These are phyloP conservation scores for Chernovozyma sophiae-reginae DNA, from an alignment of 1,139 yeast species.

Conservation along the genomic window DNA sequence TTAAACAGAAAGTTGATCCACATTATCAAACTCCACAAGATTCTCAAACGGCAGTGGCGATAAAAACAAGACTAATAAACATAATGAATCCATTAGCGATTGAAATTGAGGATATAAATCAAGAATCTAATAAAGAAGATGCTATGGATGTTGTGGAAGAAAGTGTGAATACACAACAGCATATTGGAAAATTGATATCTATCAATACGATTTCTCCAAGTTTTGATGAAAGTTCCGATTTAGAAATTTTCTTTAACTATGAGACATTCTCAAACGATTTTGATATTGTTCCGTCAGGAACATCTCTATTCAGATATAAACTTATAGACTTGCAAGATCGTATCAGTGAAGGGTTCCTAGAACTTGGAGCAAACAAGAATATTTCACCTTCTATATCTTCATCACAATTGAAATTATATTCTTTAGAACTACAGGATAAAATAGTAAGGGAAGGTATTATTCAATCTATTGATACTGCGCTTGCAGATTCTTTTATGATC, in stretches of 20 bases:
- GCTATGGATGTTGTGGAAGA: conserved; percentile 18
- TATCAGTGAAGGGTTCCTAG: conserved; percentile 29
- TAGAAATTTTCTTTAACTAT: conserved; percentile 37
- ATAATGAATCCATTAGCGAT: conserved; percentile 27
- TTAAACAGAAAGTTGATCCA: conserved; percentile 45
- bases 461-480: conserved; percentile 18
- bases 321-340: conserved; percentile 23
- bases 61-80: conserved; percentile 21
- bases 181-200: conserved; percentile 16
- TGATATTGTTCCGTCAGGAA: conserved; percentile 14
- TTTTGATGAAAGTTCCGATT: conserved; percentile 27
- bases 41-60: conserved; percentile 22
- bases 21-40: conserved; percentile 50
- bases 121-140: conserved; percentile 11
- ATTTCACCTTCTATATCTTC: conserved; percentile 4
- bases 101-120: conserved; percentile 11
- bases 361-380: conserved; percentile 28
- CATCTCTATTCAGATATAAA: conserved; percentile 36
- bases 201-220: conserved; percentile 46
- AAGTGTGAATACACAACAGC: conserved; percentile 11
- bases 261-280: conserved; percentile 19
- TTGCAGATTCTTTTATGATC: conserved; percentile 22
- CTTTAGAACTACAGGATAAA: conserved; percentile 22
- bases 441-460: conserved; percentile 18
- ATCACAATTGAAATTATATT: conserved; percentile 3